Evolutionary conservation across 2,329 filamentous ascomycete species (phyloP).

Genomic region (Neocucurbitaria cava): DNA sequence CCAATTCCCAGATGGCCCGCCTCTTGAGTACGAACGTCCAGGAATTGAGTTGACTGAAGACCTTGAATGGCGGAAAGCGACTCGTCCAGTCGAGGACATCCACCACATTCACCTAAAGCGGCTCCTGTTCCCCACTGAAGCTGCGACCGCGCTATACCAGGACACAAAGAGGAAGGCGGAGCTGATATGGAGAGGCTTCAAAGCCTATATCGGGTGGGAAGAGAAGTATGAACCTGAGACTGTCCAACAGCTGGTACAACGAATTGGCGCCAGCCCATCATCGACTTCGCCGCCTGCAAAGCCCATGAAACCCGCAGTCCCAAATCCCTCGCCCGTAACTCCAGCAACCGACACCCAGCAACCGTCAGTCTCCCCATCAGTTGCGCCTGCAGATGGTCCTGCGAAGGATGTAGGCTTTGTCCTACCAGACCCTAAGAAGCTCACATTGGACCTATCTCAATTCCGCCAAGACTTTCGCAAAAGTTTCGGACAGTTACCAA

Average conservation of each 20-base stretch:
- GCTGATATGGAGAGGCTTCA: slow-evolving; percentile 30
- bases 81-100: slow-evolving; percentile 32
- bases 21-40: slow-evolving; percentile 56
- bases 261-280: slow-evolving; percentile 8
- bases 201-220: slow-evolving; percentile 34
- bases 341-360: slow-evolving; percentile 21
- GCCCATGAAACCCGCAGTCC: slow-evolving; percentile 9
- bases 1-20: slow-evolving; percentile 56
- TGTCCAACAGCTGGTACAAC: slow-evolving; percentile 21
- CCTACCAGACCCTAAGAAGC: slow-evolving; percentile 34
- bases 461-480: slow-evolving; percentile 35
- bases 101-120: slow-evolving; percentile 48
- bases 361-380: slow-evolving; percentile 13
- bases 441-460: slow-evolving; percentile 35
- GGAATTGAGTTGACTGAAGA: slow-evolving; percentile 52
- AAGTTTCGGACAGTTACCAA: slow-evolving; percentile 18
- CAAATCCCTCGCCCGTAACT: slow-evolving; percentile 16
- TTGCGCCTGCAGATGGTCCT: slow-evolving; percentile 13
- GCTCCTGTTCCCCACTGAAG: slow-evolving; percentile 28
- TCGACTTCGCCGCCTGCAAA: slow-evolving; percentile 2
- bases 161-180: slow-evolving; percentile 30
- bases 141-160: slow-evolving; percentile 29
- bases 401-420: slow-evolving; percentile 27
- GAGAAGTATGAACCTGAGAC: slow-evolving; percentile 19
- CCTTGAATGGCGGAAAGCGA: slow-evolving; percentile 43